A percentile compares a stretch with the other conserved stretches of the same genome.
Conservation (phyloP, 2,329 filamentous ascomycete species). For the Sarocladium strictum region DNA sequence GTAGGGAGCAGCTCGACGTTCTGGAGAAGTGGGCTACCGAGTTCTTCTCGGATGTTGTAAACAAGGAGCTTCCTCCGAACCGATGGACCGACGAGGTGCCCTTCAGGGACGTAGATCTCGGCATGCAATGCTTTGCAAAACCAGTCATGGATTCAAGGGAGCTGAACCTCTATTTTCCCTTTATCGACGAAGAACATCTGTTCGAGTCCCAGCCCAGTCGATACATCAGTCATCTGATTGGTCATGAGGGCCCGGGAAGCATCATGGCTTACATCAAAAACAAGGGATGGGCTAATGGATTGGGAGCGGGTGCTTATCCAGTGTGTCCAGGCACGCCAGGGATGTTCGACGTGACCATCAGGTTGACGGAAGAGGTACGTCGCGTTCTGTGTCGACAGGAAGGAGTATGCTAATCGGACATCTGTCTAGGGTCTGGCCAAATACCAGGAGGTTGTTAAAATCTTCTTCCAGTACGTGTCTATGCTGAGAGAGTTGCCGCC, state of each 20-base stretch:
- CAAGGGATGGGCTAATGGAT: slow-evolving; percentile 81
- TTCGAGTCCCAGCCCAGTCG: slow-evolving; percentile 77
- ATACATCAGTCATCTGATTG: slow-evolving; percentile 84
- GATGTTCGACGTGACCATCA: slow-evolving; percentile 73
- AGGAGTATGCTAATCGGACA: slow-evolving; percentile 11
- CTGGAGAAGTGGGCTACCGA: slow-evolving; percentile 80
- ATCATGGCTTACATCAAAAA: slow-evolving; percentile 85
- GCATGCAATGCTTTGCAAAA: slow-evolving; percentile 76
- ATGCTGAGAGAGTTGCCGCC: slow-evolving; percentile 75
- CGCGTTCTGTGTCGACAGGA: not conserved
- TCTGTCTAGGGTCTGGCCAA: slow-evolving; percentile 60
- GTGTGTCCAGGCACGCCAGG: slow-evolving; percentile 73
- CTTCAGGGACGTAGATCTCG: slow-evolving; percentile 42
- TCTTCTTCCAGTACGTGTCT: slow-evolving; percentile 86
- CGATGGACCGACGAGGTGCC: slow-evolving; percentile 47
- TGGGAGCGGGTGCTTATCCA: slow-evolving; percentile 70
- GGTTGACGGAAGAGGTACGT: slow-evolving; percentile 71
- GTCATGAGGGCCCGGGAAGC: slow-evolving; percentile 88
- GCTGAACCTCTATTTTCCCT: slow-evolving; percentile 76
- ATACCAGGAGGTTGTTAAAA: slow-evolving; percentile 76
- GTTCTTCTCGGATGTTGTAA: slow-evolving; percentile 72
- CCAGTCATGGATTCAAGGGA: slow-evolving; percentile 84
- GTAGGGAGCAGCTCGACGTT: slow-evolving; percentile 73
- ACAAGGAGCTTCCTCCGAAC: slow-evolving; percentile 68
- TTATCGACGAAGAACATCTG: slow-evolving; percentile 74